Evolutionary conservation across 768 basidiomycete species (phyloP), one percentile per base, ranked within the genome.

Genomic region (Phanerochaete carnosa): DNA sequence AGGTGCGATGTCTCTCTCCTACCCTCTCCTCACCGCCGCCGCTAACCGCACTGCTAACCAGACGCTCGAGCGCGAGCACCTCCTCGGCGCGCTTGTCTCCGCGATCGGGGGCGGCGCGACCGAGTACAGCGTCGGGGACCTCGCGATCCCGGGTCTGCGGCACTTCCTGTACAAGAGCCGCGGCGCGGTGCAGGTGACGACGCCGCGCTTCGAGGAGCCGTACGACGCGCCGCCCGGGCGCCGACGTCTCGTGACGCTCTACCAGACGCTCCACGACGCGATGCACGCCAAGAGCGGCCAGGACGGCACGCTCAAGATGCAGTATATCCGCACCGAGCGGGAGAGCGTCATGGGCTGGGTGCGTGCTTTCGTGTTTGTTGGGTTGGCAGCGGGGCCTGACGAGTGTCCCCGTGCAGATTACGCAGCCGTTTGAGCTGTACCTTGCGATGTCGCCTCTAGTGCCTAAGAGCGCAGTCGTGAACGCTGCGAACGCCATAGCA

Each of bases 311-410:
- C 77, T 96, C 63, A 95, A 95, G 73, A 74, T 98, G 62, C 90
- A 96, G 63, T 97, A 92, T 69, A 78, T 96, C 13, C 84, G 86
- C 8, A 94, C 94, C 0, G 87, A 90, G 58, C 84, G 86, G 47
- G 97, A 98, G 76, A 87, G 88, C 57, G 86, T 96, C 28, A 84
- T 98, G 79, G 96, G 94, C 47, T 98, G 97, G 96, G 95, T 98
- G 70, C 59, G 90, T 72, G 19, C 1, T 15, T 23, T 28, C 30
- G 37, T 15, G 23, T 35, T 55, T 35, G 8, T 8, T 23, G 35
- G 11, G 54, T 55, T 46, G n/a, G n/a, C n/a, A n/a, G 47, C 28
- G 13, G 25, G 39, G 52, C 6, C 33, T 23, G 33, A 35, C 54
- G n/a, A 25, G 54, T 25, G 35, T n/a, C n/a, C n/a, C n/a, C n/a